Percentiles rank a stretch among this genome's conserved stretches.
Conservation (phyloP, 192 early-diverging fungal genomes). For the Coemansia erecta region DNA sequence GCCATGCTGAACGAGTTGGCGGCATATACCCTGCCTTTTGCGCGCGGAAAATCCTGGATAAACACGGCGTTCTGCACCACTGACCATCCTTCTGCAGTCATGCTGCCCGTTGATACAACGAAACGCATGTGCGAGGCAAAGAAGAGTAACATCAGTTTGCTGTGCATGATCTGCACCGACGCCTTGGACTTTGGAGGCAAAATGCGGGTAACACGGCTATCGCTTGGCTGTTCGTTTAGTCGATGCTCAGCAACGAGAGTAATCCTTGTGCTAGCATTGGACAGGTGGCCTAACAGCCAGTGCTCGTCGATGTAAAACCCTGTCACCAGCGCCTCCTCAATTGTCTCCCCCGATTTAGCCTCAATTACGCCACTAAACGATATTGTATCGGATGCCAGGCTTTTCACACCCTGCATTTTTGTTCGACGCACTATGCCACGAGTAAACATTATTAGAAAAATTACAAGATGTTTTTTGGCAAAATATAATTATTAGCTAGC, state of each 20-base stretch:
- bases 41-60: slow-evolving; percentile 27
- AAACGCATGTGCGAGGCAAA: slow-evolving; percentile 15
- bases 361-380: slow-evolving; percentile 14
- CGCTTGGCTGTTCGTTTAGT: neutral
- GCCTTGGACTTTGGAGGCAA: slow-evolving; percentile 16
- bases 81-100: slow-evolving; percentile 30
- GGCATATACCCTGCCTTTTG: neutral
- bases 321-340: slow-evolving; percentile 15
- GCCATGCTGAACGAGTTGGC: slow-evolving; percentile 28
- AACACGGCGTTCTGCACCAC: slow-evolving; percentile 31
- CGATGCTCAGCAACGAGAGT: slow-evolving; percentile 10
- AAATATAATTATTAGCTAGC: neutral
- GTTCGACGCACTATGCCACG: too few species aligned
- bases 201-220: neutral
- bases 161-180: slow-evolving; percentile 28
- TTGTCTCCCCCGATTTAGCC: neutral
- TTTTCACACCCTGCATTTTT: neutral
- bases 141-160: slow-evolving; percentile 32
- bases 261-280: neutral
- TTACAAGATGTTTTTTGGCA: neutral
- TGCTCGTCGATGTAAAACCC: slow-evolving; percentile 17
- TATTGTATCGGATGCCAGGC: slow-evolving; percentile 1
- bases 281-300: slow-evolving; percentile 21
- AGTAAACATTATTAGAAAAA: too few species aligned
- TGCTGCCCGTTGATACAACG: slow-evolving; percentile 20